Evolutionary conservation across 306 rosid genomes (phyloP).

Genomic region (Morella rubra): DNA sequence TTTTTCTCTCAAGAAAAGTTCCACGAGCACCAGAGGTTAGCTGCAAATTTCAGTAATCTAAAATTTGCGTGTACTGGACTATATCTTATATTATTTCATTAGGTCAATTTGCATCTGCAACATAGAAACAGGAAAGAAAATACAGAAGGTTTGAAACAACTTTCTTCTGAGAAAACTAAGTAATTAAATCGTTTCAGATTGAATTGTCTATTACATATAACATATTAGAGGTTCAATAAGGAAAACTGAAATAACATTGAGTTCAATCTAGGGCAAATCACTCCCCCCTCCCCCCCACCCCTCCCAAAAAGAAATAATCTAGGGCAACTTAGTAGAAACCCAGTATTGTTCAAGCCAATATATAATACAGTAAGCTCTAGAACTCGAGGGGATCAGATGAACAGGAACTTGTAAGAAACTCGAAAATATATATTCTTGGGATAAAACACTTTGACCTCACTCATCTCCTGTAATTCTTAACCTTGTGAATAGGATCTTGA

Average conservation of each 20-base stretch:
- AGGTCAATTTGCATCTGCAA: background rate
- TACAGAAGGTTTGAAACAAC: slow-evolving; percentile 14
- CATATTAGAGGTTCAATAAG: slow-evolving; percentile 3
- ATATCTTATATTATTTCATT: background rate
- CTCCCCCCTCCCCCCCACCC: background rate
- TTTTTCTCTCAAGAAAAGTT: too few relatives aligned
- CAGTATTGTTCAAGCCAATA: background rate
- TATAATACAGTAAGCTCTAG: slow-evolving; percentile 12
- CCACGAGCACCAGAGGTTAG: too few relatives aligned
- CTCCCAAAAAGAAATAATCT: background rate
- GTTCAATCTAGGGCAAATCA: slow-evolving; percentile 35
- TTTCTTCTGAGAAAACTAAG: background rate
- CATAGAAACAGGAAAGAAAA: background rate
- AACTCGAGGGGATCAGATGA: background rate
- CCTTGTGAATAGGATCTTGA: background rate
- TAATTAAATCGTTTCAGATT: background rate
- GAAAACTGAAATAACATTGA: background rate
- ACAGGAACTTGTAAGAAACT: too few relatives aligned
- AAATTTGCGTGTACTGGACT: background rate
- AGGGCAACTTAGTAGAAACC: slow-evolving; percentile 29
- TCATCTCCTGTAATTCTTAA: too few relatives aligned
- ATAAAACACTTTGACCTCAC: too few relatives aligned
- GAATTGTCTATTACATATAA: slow-evolving; percentile 23
- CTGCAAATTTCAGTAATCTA: background rate
- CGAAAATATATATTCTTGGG: too few relatives aligned